Evolutionary conservation across 768 basidiomycete species (phyloP).

Genomic region (Collybiopsis confluens): DNA sequence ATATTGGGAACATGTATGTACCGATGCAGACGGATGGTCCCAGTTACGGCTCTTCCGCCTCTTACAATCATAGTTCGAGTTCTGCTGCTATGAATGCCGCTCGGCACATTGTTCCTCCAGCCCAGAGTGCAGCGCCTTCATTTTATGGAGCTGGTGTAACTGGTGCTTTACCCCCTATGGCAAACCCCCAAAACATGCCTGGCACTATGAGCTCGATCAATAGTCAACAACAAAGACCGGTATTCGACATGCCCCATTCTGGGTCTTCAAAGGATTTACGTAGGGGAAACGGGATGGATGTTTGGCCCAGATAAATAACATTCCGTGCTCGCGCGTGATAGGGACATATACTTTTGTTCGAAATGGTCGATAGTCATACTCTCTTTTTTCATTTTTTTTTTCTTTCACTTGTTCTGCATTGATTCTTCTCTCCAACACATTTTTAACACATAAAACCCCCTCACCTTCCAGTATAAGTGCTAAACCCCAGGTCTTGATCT

Average conservation of each 20-base stretch:
- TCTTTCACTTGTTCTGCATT: background rate
- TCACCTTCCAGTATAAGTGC: background rate
- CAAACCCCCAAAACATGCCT: background rate
- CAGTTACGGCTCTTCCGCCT: constrained; percentile 9
- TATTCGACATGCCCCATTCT: background rate
- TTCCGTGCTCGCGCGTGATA: background rate
- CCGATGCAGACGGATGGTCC: constrained; percentile 85
- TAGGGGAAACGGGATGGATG: constrained; percentile 63
- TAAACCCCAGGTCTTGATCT: background rate
- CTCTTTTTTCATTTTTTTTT: constrained; percentile 7
- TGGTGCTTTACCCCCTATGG: constrained; percentile 1
- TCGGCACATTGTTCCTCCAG: constrained; percentile 45
- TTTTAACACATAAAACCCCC: background rate
- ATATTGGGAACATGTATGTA: constrained; percentile 67
- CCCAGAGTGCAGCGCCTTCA: constrained; percentile 53
- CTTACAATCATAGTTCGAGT: background rate
- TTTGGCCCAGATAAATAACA: constrained; percentile 60
- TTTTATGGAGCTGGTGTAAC: constrained; percentile 69
- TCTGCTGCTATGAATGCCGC: constrained; percentile 9
- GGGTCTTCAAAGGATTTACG: constrained; percentile 48
- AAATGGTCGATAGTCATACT: background rate
- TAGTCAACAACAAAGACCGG: constrained; percentile 15
- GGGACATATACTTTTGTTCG: background rate
- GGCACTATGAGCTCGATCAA: constrained; percentile 5
- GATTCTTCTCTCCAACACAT: background rate